Evolutionary conservation across 768 basidiomycete genomes (phyloP).

Genomic region (Tephrocybe sp.): DNA sequence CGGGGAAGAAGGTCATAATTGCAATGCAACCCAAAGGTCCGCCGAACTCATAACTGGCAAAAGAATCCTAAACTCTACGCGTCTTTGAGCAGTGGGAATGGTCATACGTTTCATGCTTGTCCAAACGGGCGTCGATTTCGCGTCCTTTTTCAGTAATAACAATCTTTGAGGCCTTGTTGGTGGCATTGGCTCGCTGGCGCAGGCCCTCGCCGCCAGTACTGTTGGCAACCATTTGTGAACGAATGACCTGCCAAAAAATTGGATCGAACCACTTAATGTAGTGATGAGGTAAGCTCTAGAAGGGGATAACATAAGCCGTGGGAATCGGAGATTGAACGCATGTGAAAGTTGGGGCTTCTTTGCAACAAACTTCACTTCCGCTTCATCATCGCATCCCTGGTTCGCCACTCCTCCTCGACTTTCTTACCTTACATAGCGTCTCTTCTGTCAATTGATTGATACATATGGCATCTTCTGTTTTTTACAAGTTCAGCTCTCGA

Average conservation of each 20-base stretch:
- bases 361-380: neutral
- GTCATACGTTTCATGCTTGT: conserved; percentile 62
- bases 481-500: conserved; percentile 96
- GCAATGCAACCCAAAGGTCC: conserved; percentile 88
- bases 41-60: conserved; percentile 88
- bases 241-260: neutral
- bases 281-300: conserved; percentile 3
- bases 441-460: conserved; percentile 40
- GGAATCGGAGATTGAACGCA: conserved; percentile 7
- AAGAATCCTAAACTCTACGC: conserved; percentile 5
- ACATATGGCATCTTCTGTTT: conserved; percentile 89
- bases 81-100: neutral
- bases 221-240: conserved; percentile 18
- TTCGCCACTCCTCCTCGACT: conserved; percentile 1
- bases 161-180: conserved; percentile 27
- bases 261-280: conserved; percentile 17
- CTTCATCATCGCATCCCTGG: neutral
- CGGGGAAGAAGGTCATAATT: conserved; percentile 94
- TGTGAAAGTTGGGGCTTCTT: conserved; percentile 2
- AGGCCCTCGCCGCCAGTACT: conserved; percentile 16
- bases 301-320: neutral
- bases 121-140: conserved; percentile 70
- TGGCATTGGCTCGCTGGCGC: conserved; percentile 23
- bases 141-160: conserved; percentile 69
- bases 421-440: conserved; percentile 24